Conservation (phyloP, 2,329 filamentous ascomycete species). For the Cryoendolithus antarcticus region DNA sequence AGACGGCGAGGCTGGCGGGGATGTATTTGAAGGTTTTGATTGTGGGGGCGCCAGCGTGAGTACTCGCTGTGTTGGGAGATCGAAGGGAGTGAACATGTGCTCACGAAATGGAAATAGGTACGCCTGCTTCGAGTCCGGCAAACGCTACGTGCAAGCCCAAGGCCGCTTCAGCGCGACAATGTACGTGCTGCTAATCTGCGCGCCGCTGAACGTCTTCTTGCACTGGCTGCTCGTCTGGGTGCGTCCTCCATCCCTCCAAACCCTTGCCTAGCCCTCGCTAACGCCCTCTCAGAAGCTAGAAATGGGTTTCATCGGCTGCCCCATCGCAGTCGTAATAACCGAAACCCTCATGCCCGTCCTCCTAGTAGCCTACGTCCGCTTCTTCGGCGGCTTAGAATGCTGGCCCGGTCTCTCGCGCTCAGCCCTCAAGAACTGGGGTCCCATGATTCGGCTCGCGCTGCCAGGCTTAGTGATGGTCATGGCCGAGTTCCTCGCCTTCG, state of each 20-base stretch:
- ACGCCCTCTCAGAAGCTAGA: constrained; percentile 28
- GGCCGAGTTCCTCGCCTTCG: constrained; percentile 77
- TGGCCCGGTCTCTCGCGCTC: constrained; percentile 68
- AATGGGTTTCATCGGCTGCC: constrained; percentile 64
- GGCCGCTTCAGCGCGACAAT: constrained; percentile 73
- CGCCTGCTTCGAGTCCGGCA: constrained; percentile 63
- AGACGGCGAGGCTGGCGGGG: constrained; percentile 60
- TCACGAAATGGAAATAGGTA: no score
- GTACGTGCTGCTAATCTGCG: constrained; percentile 71
- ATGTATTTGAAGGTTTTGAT: constrained; percentile 60
- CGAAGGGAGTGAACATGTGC: no score
- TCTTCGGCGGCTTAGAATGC: constrained; percentile 59
- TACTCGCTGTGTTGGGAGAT: no score
- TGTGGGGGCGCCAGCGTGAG: constrained; percentile 46
- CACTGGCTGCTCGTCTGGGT: constrained; percentile 75
- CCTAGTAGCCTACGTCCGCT: constrained; percentile 62
- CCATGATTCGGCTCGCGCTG: constrained; percentile 77
- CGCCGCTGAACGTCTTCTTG: constrained; percentile 66
- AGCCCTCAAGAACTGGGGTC: constrained; percentile 62
- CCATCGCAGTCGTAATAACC: constrained; percentile 62
- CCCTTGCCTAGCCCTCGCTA: not conserved
- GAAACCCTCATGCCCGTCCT: constrained; percentile 62
- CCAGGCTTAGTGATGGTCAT: constrained; percentile 90
- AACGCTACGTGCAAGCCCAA: constrained; percentile 81
- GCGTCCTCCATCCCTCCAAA: constrained; percentile 12